Conservation (phyloP, 164 flowering plant species). For the Litsea cubeba region DNA sequence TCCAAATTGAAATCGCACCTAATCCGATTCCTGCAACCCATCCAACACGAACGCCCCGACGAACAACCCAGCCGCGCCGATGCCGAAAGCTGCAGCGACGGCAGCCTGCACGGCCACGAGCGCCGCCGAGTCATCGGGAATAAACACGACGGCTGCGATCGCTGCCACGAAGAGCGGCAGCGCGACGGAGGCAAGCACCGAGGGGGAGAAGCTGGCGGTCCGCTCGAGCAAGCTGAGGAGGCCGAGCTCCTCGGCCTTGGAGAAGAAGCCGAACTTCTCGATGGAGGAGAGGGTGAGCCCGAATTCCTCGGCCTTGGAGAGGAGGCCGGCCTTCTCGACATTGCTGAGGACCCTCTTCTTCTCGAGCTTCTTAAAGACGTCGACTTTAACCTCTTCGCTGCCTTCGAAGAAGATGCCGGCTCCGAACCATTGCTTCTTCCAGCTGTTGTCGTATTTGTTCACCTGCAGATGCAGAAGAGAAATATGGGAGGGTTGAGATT, state of each 20-base stretch:
- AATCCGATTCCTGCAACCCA: constrained; percentile 88
- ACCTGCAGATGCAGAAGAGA: constrained; percentile 36
- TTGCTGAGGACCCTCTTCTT: constrained; percentile 71
- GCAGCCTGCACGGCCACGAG: constrained; percentile 59
- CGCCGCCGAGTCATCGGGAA: constrained; percentile 78
- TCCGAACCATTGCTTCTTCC: constrained; percentile 90
- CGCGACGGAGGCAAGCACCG: constrained; percentile 64
- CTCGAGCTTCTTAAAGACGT: constrained; percentile 84
- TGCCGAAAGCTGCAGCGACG: constrained; percentile 52
- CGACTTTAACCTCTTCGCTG: constrained; percentile 66
- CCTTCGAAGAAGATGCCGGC: constrained; percentile 82
- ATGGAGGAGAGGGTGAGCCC: constrained; percentile 80
- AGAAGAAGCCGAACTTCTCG: constrained; percentile 75
- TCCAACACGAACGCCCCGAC: constrained; percentile 75
- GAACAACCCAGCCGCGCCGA: constrained; percentile 58
- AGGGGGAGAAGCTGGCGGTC: constrained; percentile 50
- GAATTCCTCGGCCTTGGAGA: constrained; percentile 77
- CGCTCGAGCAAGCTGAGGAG: constrained; percentile 72
- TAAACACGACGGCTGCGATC: constrained; percentile 45
- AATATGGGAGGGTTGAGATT: background rate
- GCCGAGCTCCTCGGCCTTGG: constrained; percentile 87
- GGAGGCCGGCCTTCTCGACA: constrained; percentile 77
- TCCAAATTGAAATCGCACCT: background rate
- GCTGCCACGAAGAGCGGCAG: constrained; percentile 72
- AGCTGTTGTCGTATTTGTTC: constrained; percentile 58